Conservation (phyloP, 2,329 filamentous ascomycete genomes). For the Fusarium chuoi region DNA sequence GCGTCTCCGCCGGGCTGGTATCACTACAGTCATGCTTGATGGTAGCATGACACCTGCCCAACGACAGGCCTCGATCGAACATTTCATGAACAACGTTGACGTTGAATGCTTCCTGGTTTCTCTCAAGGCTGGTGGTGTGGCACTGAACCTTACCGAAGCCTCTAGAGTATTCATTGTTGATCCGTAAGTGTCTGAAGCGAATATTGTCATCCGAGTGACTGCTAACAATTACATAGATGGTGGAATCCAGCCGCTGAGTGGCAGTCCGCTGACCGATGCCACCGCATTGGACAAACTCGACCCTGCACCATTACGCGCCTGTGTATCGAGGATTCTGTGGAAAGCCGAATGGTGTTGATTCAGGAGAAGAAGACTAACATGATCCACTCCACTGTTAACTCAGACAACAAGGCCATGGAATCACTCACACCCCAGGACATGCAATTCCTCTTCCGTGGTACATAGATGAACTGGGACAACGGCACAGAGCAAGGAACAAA, state of each 20-base stretch:
- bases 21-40: conserved; percentile 98
- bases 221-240: conserved; percentile 70
- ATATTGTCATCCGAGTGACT: background rate
- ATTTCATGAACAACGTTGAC: conserved; percentile 95
- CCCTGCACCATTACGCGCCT: conserved; percentile 94
- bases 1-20: conserved; percentile 94
- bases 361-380: conserved; percentile 99
- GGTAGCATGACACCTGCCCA: conserved; percentile 96
- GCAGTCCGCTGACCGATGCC: conserved; percentile 94
- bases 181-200: conserved; percentile 70
- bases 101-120: conserved; percentile 97
- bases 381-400: conserved; percentile 97
- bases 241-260: conserved; percentile 99
- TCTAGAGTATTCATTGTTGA: conserved; percentile 96
- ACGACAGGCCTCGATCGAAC: conserved; percentile 91
- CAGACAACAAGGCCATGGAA: conserved; percentile 89
- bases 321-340: conserved; percentile 96
- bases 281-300: conserved; percentile 93
- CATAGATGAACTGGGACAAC: conserved; percentile 40
- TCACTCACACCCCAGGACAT: conserved; percentile 91
- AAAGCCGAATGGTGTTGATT: conserved; percentile 92
- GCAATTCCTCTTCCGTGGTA: conserved; percentile 92
- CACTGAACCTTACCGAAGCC: conserved; percentile 93
- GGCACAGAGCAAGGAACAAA: background rate
- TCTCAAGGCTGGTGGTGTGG: conserved; percentile 94